Base-by-base conservation (phyloP, 2,329 filamentous ascomycete species). In the Colletotrichum plurivorum region DNA sequence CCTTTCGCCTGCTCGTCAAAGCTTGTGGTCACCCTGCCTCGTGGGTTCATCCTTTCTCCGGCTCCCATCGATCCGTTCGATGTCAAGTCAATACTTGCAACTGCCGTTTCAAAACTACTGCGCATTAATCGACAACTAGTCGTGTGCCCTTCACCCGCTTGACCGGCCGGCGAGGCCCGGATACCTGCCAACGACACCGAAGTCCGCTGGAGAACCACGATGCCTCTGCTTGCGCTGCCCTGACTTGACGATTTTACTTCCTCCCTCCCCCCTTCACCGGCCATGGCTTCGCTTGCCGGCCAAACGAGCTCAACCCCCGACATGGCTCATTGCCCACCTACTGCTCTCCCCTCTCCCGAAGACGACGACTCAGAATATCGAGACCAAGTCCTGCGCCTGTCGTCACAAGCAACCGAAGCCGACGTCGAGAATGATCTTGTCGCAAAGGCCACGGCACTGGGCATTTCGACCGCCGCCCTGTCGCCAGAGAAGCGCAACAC, bases 341-440 rank as follows among this genome's bases (percentile, higher is more conserved):
- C 36, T 39, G 45, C 39, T 27, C 48, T 69, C 48, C 55, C 58
- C 13, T 54, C 52, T 8, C 73, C 81, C 63, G 83, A 85, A 69
- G 77, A 84, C 52, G 76, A 75, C 73, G 81, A 84, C 51, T 74
- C 73, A 61, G 78, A 78, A 36, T 86, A 84, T 68, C 72, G 78
- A 58, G 72, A 74, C 62, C 75, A 82, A 27, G 84, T 86, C 8
- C 75, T 87, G 31, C 75, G 74, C 36, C 71, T 80, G 13, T 62
- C 76, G 18, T 60, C 70, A 25, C 77, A 75, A 67, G 73, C 75
- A 46, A 79, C 80, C 9, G 84, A 86, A 71, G 75, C 74, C 8
- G 77, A 81, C 45, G 66, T 83, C 22, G 83, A 86, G 53, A 62
- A 77, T 48, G 73, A 75, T 41, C 72, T 84, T 57, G 63, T 77